Conservation (phyloP, 2,329 filamentous ascomycete species). For the Trichoderma sp. region DNA sequence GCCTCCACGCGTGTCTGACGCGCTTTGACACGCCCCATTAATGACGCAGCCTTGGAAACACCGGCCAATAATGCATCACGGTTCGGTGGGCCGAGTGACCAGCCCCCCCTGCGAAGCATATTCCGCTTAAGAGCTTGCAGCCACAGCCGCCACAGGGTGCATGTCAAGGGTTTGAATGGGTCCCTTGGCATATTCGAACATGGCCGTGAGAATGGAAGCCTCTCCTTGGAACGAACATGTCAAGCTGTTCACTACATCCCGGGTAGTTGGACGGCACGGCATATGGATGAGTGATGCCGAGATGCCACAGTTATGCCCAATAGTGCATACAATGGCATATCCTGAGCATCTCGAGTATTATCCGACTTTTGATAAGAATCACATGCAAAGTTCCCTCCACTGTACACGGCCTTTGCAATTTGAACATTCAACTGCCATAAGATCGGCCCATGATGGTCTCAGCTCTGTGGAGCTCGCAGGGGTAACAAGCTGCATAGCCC, state of each 20-base stretch:
- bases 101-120: background rate
- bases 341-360: background rate
- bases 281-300: background rate
- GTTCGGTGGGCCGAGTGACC: constrained; percentile 1
- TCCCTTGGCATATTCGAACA: background rate
- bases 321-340: background rate
- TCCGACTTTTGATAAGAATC: background rate
- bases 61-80: background rate
- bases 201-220: background rate
- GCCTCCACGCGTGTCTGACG: constrained; percentile 12
- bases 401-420: background rate
- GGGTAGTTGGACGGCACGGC: background rate
- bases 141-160: background rate
- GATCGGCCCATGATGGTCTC: constrained; percentile 11
- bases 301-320: background rate
- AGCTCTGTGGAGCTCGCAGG: constrained; percentile 5
- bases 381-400: background rate
- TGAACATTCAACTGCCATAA: background rate
- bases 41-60: constrained; percentile 8
- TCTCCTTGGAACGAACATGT: background rate
- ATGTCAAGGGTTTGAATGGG: background rate
- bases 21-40: constrained; percentile 14
- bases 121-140: constrained; percentile 19
- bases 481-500: background rate
- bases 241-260: background rate